phyloP scores from a whole-genome alignment of 129 eudicot species.

The Smallanthus sonchifolius region DNA sequence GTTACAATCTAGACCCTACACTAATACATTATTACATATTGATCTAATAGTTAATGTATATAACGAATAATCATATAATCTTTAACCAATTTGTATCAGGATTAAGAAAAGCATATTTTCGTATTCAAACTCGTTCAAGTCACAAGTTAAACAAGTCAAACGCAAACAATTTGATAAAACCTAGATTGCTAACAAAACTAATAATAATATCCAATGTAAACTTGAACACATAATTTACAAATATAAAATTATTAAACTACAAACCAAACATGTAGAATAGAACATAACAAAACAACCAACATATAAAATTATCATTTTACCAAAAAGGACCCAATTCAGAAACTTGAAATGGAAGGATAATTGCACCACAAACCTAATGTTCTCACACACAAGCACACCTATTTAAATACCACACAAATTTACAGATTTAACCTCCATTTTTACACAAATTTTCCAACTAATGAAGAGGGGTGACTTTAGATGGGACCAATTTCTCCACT shows the following conservation, averaged over 20 bases:
- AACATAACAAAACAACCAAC: conserved; percentile 9
- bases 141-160: too few species aligned
- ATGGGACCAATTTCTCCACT: conserved; percentile 57
- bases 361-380: conserved; percentile 28
- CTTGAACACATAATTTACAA: background rate
- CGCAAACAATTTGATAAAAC: too few species aligned
- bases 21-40: too few species aligned
- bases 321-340: conserved; percentile 15
- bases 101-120: too few species aligned
- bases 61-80: too few species aligned
- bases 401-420: conserved; percentile 36
- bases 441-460: conserved; percentile 26
- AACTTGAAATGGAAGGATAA: conserved; percentile 24
- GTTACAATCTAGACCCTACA: too few species aligned
- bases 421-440: conserved; percentile 35
- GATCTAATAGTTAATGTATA: too few species aligned
- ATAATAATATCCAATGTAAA: background rate
- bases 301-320: conserved; percentile 6
- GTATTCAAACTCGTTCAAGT: too few species aligned
- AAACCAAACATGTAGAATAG: background rate
- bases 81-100: background rate
- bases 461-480: background rate
- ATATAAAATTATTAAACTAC: background rate
- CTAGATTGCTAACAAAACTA: too few species aligned
- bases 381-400: conserved; percentile 33